These are phyloP conservation scores for Neocallimastix lanati DNA, from an alignment of 192 early-diverging fungal genomes.

Conservation along the genomic window DNA sequence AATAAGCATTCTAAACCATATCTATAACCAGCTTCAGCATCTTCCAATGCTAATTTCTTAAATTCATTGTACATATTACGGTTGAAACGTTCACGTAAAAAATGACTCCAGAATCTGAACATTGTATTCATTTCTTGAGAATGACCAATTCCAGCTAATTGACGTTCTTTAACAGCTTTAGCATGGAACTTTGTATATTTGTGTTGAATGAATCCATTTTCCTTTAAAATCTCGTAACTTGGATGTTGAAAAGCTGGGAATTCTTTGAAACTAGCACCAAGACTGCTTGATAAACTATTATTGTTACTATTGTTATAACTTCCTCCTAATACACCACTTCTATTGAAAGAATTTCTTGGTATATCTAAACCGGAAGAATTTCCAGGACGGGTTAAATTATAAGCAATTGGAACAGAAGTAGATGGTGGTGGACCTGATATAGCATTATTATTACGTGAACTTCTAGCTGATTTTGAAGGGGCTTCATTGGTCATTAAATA, in stretches of 20 bases:
- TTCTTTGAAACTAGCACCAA: not conserved
- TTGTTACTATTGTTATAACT: constrained; percentile 16
- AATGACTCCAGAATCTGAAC: constrained; percentile 95
- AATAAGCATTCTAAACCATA: constrained; percentile 95
- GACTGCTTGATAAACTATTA: not conserved
- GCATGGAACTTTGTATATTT: constrained; percentile 88
- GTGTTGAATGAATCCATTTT: constrained; percentile 92
- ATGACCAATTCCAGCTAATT: constrained; percentile 70
- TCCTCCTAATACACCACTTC: not conserved
- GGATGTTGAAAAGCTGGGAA: constrained; percentile 44
- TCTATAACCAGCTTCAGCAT: constrained; percentile 66
- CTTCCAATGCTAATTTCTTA: constrained; percentile 71
- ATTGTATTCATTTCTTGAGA: constrained; percentile 95
- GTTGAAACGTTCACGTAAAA: constrained; percentile 91
- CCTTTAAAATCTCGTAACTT: constrained; percentile 76
- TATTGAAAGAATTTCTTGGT: not conserved
- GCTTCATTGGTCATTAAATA: not conserved
- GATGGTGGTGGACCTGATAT: not conserved
- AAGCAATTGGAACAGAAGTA: not conserved
- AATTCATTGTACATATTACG: constrained; percentile 86
- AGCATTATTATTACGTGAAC: not conserved
- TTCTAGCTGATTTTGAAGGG: not conserved
- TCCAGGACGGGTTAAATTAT: not conserved
- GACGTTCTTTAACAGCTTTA: constrained; percentile 84
- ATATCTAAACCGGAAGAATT: not conserved